Percentiles rank a stretch among this genome's conserved stretches.
Evolutionary conservation across 768 basidiomycete genomes (phyloP).

Genomic region (Tubosaeta brunneosetosa): DNA sequence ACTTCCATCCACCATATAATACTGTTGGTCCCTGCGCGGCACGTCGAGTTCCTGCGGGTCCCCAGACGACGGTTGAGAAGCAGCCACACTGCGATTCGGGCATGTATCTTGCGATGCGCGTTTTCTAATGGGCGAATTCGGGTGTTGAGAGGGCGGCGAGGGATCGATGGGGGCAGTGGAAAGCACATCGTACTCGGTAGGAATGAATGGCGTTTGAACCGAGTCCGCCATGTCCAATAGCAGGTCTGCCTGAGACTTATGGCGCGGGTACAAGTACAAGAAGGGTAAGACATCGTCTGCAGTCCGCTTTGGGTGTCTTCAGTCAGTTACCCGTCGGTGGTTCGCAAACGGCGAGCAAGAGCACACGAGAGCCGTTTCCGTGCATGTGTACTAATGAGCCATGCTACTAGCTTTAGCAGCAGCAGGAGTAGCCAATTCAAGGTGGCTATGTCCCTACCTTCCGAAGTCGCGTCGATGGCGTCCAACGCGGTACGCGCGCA

Average conservation of each 20-base stretch:
- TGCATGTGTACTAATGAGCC: no score
- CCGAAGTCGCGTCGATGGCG: constrained; percentile 37
- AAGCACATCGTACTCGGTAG: constrained; percentile 15
- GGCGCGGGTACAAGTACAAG: background rate
- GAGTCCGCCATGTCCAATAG: constrained; percentile 13
- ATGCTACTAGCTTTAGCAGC: no score
- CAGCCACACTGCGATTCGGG: constrained; percentile 1
- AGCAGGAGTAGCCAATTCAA: no score
- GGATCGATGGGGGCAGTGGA: background rate
- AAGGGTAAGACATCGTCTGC: background rate
- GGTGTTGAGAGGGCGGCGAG: constrained; percentile 4
- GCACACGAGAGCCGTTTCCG: no score
- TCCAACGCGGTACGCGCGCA: constrained; percentile 61
- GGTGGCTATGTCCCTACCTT: constrained; percentile 19
- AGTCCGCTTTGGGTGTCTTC: no score
- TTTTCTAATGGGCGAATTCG: constrained; percentile 8
- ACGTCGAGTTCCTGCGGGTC: constrained; percentile 8
- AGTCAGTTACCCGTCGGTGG: no score
- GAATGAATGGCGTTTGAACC: constrained; percentile 17
- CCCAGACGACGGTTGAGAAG: background rate
- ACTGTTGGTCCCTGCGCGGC: constrained; percentile 42
- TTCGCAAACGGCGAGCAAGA: no score
- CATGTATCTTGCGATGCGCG: constrained; percentile 7
- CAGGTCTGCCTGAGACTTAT: background rate
- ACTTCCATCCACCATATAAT: constrained; percentile 66